A percentile compares a stretch with the other conserved stretches of the same genome.
Evolutionary conservation across 2,329 filamentous ascomycete species (phyloP).

Genomic region (Pezicula neosporulosa): DNA sequence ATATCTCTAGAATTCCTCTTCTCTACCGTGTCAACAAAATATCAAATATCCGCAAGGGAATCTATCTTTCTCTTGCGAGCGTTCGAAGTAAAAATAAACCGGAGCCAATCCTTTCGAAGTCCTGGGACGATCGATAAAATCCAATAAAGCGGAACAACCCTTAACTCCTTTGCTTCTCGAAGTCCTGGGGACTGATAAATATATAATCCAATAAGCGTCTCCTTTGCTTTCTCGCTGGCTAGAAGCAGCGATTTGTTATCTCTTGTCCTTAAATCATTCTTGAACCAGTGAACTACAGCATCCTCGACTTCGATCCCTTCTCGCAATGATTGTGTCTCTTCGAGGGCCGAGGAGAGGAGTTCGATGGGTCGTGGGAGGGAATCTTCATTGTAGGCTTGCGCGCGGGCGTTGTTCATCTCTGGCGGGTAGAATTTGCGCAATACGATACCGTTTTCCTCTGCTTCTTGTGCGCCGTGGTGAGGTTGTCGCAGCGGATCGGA

Average conservation of each 20-base stretch:
- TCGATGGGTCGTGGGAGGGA: conserved; percentile 72
- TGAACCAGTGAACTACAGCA: conserved; percentile 87
- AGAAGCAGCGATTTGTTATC: conserved; percentile 72
- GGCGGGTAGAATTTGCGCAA: conserved; percentile 76
- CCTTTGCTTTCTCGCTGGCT: conserved; percentile 64
- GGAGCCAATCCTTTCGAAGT: no score
- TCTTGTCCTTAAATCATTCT: conserved; percentile 68
- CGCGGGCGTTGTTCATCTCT: conserved; percentile 81
- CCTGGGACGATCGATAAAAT: no score
- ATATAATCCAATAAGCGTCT: conserved; percentile 72
- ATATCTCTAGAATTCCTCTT: no score
- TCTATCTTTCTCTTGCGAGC: no score
- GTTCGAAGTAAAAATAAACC: no score
- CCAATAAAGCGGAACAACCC: no score
- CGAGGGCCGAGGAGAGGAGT: conserved; percentile 55
- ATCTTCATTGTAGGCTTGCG: conserved; percentile 68
- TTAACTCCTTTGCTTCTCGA: conserved; percentile 85
- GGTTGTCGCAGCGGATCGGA: conserved; percentile 18
- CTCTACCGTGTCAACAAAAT: no score
- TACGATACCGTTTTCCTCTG: conserved; percentile 57
- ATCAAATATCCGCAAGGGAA: no score
- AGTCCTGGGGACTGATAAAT: conserved; percentile 78
- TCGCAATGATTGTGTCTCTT: conserved; percentile 54
- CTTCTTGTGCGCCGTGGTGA: conserved; percentile 30
- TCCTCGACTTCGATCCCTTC: conserved; percentile 48